Evolutionary conservation across 2,329 filamentous ascomycete genomes (phyloP), one percentile per base, ranked within the genome.

Genomic region (Hymenotorrendiella dingleyae): DNA sequence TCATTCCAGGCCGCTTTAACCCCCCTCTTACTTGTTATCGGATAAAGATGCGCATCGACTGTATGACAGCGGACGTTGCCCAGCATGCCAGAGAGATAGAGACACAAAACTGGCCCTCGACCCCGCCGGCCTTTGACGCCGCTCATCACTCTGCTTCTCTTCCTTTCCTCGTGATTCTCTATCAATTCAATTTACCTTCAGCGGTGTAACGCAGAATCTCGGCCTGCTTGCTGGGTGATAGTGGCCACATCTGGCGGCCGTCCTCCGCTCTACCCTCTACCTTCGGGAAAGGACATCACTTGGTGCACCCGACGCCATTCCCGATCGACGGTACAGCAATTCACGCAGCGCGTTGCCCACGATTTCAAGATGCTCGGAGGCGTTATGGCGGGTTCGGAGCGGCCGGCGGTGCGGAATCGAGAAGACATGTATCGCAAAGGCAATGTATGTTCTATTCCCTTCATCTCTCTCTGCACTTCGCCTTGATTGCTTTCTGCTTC

Each of bases 371-470:
- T 49, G 46, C 30, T 40, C 14, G 38, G 41, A 19, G 43, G 43
- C n/a, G 43, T 49, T 14, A 35, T 24, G 16, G 48, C 47, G 34
- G 47, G 46, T 9, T 42, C 14, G 37, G 37, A 32, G 42, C n/a
- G n/a, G n/a, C n/a, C n/a, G n/a, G 37, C 23, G 36, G 47, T 40
- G 28, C 42, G 46, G 43, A 52, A 46, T 33, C 47, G 47, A 27
- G 49, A 45, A 27, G 38, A 53, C 33, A 55, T 50, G 42, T 57
- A 54, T 43, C 49, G 50, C 29, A 53, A 52, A 43, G 45, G 49
- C 10, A 56, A 56, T 45, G 55, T 57, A 50, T 40, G 55, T 56
- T 24, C 8, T 27, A 23, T 37, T 17, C n/a, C 37, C 22, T 4
- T 12, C 26, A 14, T 37, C 8, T 42, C 24, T 12, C 14, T 24